Conservation (phyloP, 129 eudicot genomes). For the Arctium minus region DNA sequence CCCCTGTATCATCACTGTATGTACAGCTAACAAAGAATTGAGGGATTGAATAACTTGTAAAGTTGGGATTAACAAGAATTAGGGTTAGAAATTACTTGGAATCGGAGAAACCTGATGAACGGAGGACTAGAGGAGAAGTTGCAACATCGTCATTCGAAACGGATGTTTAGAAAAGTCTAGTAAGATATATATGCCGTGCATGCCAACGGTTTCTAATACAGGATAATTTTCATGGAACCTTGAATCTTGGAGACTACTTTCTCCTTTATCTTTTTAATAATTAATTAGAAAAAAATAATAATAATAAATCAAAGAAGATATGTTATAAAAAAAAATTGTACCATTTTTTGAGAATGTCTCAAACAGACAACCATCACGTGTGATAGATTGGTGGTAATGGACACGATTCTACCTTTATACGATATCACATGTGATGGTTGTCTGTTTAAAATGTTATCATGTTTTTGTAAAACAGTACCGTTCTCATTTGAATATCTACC, state of each 20-base stretch:
- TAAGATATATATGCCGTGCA: not conserved
- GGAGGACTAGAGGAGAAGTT: not conserved
- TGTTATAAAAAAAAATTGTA: no score
- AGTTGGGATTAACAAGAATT: not conserved
- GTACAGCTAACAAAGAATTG: not conserved
- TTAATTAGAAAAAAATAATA: no score
- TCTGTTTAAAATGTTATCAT: no score
- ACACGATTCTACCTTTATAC: no score
- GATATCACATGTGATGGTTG: no score
- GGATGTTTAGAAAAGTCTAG: not conserved
- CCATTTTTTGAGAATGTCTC: no score
- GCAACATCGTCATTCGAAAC: not conserved
- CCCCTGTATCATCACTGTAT: not conserved
- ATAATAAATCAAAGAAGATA: no score
- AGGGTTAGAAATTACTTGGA: constrained; percentile 28
- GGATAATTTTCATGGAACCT: not conserved
- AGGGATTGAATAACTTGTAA: constrained; percentile 5
- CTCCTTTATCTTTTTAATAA: not conserved
- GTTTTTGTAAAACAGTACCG: no score
- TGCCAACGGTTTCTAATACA: not conserved
- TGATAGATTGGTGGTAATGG: no score
- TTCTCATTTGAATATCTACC: no score
- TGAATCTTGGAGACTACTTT: not conserved
- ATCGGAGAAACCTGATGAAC: not conserved
- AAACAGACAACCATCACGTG: no score